A percentile compares a stretch with the other conserved stretches of the same genome.
Conservation (phyloP, 768 basidiomycete species). For the Tremella mesenterica region DNA sequence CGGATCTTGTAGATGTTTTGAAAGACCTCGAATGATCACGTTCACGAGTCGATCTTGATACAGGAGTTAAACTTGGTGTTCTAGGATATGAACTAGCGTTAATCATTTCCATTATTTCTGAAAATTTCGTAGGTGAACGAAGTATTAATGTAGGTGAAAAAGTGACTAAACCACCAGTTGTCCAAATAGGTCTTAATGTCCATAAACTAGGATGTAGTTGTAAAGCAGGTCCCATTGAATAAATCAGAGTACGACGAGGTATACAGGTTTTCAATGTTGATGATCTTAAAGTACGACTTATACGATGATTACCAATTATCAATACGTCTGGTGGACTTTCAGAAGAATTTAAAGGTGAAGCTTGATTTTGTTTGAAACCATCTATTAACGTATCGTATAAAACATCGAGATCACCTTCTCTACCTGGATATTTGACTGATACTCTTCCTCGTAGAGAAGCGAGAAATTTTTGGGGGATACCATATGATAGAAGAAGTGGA, state of each 20-base stretch:
- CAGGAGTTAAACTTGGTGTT: too few species aligned
- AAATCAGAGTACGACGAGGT: constrained; percentile 7
- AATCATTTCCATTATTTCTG: constrained; percentile 16
- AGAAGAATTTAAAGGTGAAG: background rate
- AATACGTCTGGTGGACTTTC: constrained; percentile 2
- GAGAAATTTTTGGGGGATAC: constrained; percentile 4
- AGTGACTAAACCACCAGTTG: constrained; percentile 24
- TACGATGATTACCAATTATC: constrained; percentile 1
- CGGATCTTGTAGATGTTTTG: too few species aligned
- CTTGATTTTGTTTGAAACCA: background rate
- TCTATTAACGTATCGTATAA: background rate
- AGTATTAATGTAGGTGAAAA: constrained; percentile 32
- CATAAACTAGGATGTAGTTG: constrained; percentile 8
- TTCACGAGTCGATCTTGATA: too few species aligned
- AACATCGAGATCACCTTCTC: background rate
- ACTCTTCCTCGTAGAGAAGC: background rate
- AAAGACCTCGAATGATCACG: too few species aligned
- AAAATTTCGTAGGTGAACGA: constrained; percentile 14
- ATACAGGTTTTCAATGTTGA: background rate
- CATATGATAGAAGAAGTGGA: constrained; percentile 8
- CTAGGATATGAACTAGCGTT: too few species aligned
- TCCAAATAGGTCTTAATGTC: constrained; percentile 7
- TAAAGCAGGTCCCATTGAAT: constrained; percentile 10
- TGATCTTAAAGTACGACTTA: constrained; percentile 3
- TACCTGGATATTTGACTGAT: background rate